Evolutionary conservation across 2,329 filamentous ascomycete genomes (phyloP).

Genomic region (Ascochyta koolunga): DNA sequence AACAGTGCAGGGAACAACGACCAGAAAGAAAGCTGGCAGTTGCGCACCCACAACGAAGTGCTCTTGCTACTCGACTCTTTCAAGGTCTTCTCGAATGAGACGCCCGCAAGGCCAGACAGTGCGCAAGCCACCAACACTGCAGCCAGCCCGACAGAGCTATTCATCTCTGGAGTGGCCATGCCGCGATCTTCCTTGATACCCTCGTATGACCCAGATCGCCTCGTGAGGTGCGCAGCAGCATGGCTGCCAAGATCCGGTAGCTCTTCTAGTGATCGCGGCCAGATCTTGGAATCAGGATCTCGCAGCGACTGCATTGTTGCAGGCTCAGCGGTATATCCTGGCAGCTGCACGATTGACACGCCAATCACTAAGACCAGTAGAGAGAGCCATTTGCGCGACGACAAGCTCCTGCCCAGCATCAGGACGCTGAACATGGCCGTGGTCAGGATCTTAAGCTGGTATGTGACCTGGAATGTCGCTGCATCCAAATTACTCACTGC

Average conservation of each 20-base stretch:
- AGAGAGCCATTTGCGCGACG: conserved; percentile 77
- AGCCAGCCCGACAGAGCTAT: conserved; percentile 77
- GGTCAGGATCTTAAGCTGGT: conserved; percentile 92
- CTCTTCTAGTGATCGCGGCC: conserved; percentile 80
- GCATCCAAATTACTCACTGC: conserved; percentile 90
- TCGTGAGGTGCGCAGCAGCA: conserved; percentile 58
- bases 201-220: conserved; percentile 82
- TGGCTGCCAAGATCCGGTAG: conserved; percentile 68
- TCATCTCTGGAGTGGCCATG: conserved; percentile 65
- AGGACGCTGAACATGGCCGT: conserved; percentile 86
- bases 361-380: conserved; percentile 80
- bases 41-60: conserved; percentile 89
- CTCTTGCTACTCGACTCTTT: conserved; percentile 77
- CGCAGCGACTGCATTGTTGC: conserved; percentile 62
- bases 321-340: conserved; percentile 62
- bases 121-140: conserved; percentile 79
- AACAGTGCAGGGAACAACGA: conserved; percentile 89
- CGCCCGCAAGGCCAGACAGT: conserved; percentile 83
- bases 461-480: conserved; percentile 90
- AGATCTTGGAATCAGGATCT: conserved; percentile 54
- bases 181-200: conserved; percentile 73
- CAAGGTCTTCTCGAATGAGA: conserved; percentile 89
- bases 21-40: conserved; percentile 93
- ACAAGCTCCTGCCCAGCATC: conserved; percentile 74
- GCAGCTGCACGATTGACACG: conserved; percentile 84